phyloP scores from a whole-genome alignment of 2,329 filamentous ascomycete genomes.

The Ophiocordyceps australis region DNA sequence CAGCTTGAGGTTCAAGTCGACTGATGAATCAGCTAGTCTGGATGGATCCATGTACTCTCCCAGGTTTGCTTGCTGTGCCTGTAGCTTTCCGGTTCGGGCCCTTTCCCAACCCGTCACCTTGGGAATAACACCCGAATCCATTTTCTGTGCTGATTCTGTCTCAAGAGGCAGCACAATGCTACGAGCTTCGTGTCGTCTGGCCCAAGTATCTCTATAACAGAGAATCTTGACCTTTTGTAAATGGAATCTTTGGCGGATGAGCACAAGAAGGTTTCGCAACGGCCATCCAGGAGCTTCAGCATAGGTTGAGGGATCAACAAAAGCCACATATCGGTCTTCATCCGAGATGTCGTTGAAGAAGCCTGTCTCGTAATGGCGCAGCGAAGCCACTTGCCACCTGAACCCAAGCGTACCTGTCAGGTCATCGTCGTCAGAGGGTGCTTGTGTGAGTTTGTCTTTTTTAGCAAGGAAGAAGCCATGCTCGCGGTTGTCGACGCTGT shows the following conservation, averaged over 20 bases:
- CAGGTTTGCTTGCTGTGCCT: slow-evolving; percentile 61
- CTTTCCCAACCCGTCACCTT: slow-evolving; percentile 95
- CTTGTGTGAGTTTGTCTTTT: slow-evolving; percentile 31
- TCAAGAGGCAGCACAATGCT: slow-evolving; percentile 60
- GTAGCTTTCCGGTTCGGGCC: slow-evolving; percentile 59
- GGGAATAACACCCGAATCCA: slow-evolving; percentile 41
- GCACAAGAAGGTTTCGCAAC: slow-evolving; percentile 69
- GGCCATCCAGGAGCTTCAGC: slow-evolving; percentile 80
- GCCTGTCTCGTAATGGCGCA: slow-evolving; percentile 65
- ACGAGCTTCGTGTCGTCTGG: slow-evolving; percentile 58
- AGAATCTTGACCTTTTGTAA: slow-evolving; percentile 65
- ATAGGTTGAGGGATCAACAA: slow-evolving; percentile 88
- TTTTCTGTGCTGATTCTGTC: slow-evolving; percentile 28
- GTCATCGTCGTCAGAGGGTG: slow-evolving; percentile 31
- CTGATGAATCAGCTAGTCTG: slow-evolving; percentile 77
- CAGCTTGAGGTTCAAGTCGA: slow-evolving; percentile 89
- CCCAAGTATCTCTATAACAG: slow-evolving; percentile 75
- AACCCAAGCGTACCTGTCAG: slow-evolving; percentile 34
- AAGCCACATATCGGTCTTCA: slow-evolving; percentile 69
- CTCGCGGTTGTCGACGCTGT: slow-evolving; percentile 63
- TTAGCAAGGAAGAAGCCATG: slow-evolving; percentile 95
- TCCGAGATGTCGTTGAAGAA: slow-evolving; percentile 62
- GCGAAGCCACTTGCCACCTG: slow-evolving; percentile 58
- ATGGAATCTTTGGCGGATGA: slow-evolving; percentile 68
- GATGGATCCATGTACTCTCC: slow-evolving; percentile 87